phyloP scores from a whole-genome alignment of 2,329 filamentous ascomycete genomes.

The Cladophialophora psammophila region DNA sequence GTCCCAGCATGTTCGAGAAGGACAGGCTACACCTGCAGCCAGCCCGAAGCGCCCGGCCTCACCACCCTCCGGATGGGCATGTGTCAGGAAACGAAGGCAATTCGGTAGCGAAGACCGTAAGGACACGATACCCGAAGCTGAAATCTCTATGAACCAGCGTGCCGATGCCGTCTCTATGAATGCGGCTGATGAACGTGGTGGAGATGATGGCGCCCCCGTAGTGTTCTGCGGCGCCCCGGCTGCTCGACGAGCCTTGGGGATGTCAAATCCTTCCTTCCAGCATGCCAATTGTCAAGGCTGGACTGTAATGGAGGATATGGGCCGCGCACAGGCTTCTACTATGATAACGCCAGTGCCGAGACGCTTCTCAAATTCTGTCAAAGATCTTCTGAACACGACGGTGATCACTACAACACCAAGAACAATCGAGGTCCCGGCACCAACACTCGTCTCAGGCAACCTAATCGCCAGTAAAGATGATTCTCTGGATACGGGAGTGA shows the following conservation, averaged over 20 bases:
- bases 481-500: too few relatives aligned
- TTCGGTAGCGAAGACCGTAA: constrained; percentile 29
- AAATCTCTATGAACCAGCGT: constrained; percentile 9
- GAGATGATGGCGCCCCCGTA: constrained; percentile 29
- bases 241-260: constrained; percentile 9
- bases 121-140: constrained; percentile 16
- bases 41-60: not conserved
- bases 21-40: not conserved
- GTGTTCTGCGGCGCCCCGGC: constrained; percentile 24
- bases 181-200: constrained; percentile 11
- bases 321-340: too few relatives aligned
- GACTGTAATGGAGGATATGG: not conserved
- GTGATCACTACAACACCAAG: too few relatives aligned
- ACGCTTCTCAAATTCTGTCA: too few relatives aligned
- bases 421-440: too few relatives aligned
- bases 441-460: too few relatives aligned
- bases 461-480: too few relatives aligned
- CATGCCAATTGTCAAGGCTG: constrained; percentile 10
- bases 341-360: too few relatives aligned
- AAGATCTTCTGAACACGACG: too few relatives aligned
- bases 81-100: constrained; percentile 27
- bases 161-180: not conserved
- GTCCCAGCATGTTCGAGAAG: constrained; percentile 5
- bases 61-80: constrained; percentile 4
- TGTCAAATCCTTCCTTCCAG: not conserved